Evolutionary conservation across 768 basidiomycete genomes (phyloP), one percentile per base, ranked within the genome.

Genomic region (Boletellus sp.): DNA sequence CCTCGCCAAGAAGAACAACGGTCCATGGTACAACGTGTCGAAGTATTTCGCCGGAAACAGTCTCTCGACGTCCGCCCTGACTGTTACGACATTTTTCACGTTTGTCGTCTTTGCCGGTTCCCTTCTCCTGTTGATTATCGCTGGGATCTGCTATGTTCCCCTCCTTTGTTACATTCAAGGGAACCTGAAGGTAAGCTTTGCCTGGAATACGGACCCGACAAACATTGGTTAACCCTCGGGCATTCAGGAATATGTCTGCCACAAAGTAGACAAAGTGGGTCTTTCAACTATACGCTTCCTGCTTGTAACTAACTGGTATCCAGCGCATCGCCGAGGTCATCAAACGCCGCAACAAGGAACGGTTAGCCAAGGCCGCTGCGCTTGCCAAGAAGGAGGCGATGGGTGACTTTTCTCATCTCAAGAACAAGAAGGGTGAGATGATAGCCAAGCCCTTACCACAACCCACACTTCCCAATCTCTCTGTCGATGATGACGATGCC

Each of bases 251-350:
- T 97, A 96, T 72, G 91, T 90, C 69, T 97, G 94, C 67, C 92
- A 98, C 75, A 96, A 97, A 70, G 92, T 97, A 43, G 95, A 99
- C 75, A 97, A 97, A 82, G 90, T 91, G 63, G 48, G 61, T 53
- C 26, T 51, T n/a, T 46, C 33, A 5, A 15, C 23, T 11, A n/a
- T 42, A 17, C 5, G 38, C 11, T n/a, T 48, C n/a, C 48, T 55
- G 16, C 46, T 19, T 32, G 53, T 47, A 40, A 36, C 53, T 59
- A 32, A 63, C 34, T 24, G 26, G 26, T 40, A 60, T 53, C 13
- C 52, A 93, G 90, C 93, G 95, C 55, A 97, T 98, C 59, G 80
- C 85, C 50, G 90, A 86, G 63, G 84, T 97, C 51, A 92, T 98
- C 76, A 94, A 90, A 70, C 86, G 89, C 55, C 87, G 87, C 68